Evolutionary conservation across 495 filamentous ascomycete species (phyloP), one percentile per base, ranked within the genome.

Genomic region (Aspergillus heteromorphus): DNA sequence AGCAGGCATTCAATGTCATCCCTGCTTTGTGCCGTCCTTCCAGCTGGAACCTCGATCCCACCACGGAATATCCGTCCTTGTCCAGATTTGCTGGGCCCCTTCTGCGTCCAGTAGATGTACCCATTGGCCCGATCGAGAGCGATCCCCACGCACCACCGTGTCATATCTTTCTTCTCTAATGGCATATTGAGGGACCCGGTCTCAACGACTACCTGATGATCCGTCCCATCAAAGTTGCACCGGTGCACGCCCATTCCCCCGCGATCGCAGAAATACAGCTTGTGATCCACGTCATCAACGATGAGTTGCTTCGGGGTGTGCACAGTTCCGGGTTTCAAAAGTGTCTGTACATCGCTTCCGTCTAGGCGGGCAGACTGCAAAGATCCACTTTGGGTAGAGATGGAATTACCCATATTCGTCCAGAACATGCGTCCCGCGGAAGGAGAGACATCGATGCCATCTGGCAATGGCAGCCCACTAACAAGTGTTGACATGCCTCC

Each of bases 101-200:
- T 83, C 51, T 83, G 81, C 0, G 79, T 78, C 79, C 79, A 83
- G 63, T 79, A 82, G n/a, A 84, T 48, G 21, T 75, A 60, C 1
- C 67, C 68, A 7, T 56, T 62, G 1, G 57, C 45, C 1, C 49
- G 51, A 38, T 73, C 69, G 30, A 84, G 48, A 0, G 71, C 61
- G 27, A 84, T 70, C 0, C 81, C 79, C 6, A 83, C 79, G 57
- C 76, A 81, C 80, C 79, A 83, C 0, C 63, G 65, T 0, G 55
- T 65, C 56, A 73, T 64, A 59, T 76, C 70, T 0, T 58, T 52
- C 11, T 54, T 23, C 16, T 66, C 31, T 38, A 25, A 16, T 41
- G 57, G 19, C 42, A 59, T 19, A 9, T 56, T 23, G 49, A 53
- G 40, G 48, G 67, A 42, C 20, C 75, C 69, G 34, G 65, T 67